Evolutionary conservation across 192 early-diverging fungal genomes (phyloP).

Genomic region (Backusella luteola): DNA sequence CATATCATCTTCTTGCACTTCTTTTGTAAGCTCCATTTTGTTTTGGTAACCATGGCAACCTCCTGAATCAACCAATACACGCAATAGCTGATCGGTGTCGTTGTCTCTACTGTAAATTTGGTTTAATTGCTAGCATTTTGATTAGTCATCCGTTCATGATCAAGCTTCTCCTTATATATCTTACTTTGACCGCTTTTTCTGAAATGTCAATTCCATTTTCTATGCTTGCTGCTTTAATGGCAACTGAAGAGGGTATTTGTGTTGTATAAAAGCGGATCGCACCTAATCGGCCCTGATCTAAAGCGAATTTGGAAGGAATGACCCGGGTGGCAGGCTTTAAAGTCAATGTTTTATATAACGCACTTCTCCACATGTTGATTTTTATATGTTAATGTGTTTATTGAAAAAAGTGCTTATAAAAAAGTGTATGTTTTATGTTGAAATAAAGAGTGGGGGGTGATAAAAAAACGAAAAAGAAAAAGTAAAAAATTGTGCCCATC

Average conservation of each 20-base stretch:
- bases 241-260: neutral
- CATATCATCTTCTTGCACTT: constrained; percentile 68
- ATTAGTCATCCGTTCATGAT: neutral
- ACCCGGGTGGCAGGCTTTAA: neutral
- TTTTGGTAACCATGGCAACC: constrained; percentile 90
- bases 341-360: neutral
- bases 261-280: constrained; percentile 6
- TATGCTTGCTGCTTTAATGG: constrained; percentile 11
- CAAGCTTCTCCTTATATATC: no score
- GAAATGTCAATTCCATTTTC: constrained; percentile 41
- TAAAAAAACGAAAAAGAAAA: neutral
- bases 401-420: neutral
- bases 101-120: constrained; percentile 47
- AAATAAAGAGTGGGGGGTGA: neutral
- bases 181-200: constrained; percentile 50
- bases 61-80: constrained; percentile 79
- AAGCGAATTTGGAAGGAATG: neutral
- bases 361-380: neutral
- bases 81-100: constrained; percentile 49
- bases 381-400: neutral
- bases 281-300: constrained; percentile 1
- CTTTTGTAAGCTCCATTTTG: constrained; percentile 70
- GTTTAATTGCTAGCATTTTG: constrained; percentile 47
- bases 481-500: neutral
- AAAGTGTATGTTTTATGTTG: neutral